Evolutionary conservation across 2,329 filamentous ascomycete species (phyloP).

Genomic region (Zymoseptoria brevis): DNA sequence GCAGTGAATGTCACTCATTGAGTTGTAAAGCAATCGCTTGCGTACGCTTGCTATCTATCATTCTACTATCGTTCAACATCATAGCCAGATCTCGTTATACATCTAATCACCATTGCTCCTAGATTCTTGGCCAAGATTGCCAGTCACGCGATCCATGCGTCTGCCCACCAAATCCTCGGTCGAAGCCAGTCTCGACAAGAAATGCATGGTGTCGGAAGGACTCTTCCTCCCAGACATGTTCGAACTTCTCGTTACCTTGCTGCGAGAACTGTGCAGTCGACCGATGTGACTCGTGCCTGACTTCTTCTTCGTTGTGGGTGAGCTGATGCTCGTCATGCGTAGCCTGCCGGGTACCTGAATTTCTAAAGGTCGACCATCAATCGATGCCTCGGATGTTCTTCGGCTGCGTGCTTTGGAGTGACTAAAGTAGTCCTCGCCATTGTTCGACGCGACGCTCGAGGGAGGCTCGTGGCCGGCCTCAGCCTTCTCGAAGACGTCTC

Average conservation of each 20-base stretch:
- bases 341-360: conserved; percentile 47
- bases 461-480: conserved; percentile 30
- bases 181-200: conserved; percentile 32
- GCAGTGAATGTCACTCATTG: neutral
- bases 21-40: neutral
- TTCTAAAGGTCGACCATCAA: conserved; percentile 75
- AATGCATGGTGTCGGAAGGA: conserved; percentile 28
- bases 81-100: neutral
- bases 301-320: conserved; percentile 19
- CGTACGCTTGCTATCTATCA: neutral
- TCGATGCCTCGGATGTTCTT: conserved; percentile 46
- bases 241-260: conserved; percentile 21
- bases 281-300: neutral
- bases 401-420: conserved; percentile 8
- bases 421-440: conserved; percentile 20
- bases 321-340: conserved; percentile 16
- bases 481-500: conserved; percentile 58
- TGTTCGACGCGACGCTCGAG: conserved; percentile 8
- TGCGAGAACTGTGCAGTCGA: conserved; percentile 6
- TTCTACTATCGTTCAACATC: neutral
- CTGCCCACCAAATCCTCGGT: conserved; percentile 42
- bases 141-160: conserved; percentile 41
- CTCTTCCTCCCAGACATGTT: conserved; percentile 21
- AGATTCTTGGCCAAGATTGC: conserved; percentile 4
- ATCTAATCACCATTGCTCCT: neutral